These are phyloP conservation scores for Colletotrichum sp. DNA, from an alignment of 2,329 filamentous ascomycete species.

Conservation along the genomic window DNA sequence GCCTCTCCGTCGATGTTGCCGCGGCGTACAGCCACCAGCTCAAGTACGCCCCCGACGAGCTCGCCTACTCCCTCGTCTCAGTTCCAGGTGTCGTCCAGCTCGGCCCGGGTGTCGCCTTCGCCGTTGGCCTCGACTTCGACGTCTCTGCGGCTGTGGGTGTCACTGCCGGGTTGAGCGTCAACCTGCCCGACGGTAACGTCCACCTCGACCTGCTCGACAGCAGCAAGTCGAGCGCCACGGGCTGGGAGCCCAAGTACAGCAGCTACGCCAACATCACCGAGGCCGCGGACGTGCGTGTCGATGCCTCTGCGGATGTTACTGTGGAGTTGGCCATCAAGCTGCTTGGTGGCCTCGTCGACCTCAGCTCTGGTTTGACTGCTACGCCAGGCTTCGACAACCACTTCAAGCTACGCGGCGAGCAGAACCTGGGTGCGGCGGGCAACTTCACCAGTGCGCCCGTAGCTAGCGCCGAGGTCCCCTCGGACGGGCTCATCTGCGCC, in stretches of 20 bases:
- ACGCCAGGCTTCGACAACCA: slow-evolving; percentile 40
- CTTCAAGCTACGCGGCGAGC: slow-evolving; percentile 32
- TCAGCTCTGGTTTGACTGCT: slow-evolving; percentile 42
- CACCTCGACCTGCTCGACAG: slow-evolving; percentile 42
- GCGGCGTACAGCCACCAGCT: slow-evolving; percentile 37
- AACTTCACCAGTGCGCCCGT: slow-evolving; percentile 3
- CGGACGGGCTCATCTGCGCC: slow-evolving; percentile 24
- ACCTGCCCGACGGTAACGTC: slow-evolving; percentile 37
- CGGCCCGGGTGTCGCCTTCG: slow-evolving; percentile 40
- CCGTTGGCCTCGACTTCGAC: slow-evolving; percentile 40
- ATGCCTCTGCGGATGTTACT: slow-evolving; percentile 38
- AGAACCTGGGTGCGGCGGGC: slow-evolving; percentile 23
- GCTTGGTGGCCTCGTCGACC: slow-evolving; percentile 38
- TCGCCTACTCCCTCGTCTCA: slow-evolving; percentile 40
- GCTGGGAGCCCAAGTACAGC: slow-evolving; percentile 41
- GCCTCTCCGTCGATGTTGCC: slow-evolving; percentile 37
- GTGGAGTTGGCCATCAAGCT: slow-evolving; percentile 42
- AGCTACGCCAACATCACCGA: slow-evolving; percentile 37
- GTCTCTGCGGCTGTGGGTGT: slow-evolving; percentile 36
- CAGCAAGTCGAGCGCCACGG: slow-evolving; percentile 30
- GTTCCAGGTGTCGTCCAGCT: slow-evolving; percentile 45
- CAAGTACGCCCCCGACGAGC: slow-evolving; percentile 37
- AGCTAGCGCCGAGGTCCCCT: slow-evolving; percentile 17
- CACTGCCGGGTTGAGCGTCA: slow-evolving; percentile 33
- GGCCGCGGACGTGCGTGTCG: slow-evolving; percentile 33